phyloP scores from a whole-genome alignment of 768 basidiomycete genomes.

The Ramaria rubella region DNA sequence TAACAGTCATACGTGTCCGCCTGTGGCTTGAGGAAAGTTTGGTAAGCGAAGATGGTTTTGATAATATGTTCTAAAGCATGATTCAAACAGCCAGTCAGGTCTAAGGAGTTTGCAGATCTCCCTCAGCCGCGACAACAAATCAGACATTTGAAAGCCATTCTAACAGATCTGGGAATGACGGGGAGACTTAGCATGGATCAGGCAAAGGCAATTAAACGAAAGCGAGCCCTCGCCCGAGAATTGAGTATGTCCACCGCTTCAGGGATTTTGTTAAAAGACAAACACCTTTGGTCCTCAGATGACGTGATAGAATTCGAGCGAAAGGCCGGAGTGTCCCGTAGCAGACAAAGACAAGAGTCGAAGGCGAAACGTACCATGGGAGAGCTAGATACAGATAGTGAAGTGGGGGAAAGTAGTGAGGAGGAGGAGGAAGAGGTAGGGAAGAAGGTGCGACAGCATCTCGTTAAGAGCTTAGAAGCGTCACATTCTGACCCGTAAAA shows the following conservation, averaged over 20 bases:
- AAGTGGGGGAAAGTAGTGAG: conserved; percentile 15
- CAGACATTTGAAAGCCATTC: conserved; percentile 52
- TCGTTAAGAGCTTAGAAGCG: neutral
- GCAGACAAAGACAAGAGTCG: conserved; percentile 19
- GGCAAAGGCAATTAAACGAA: conserved; percentile 66
- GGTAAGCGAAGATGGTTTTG: conserved; percentile 38
- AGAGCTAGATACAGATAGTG: conserved; percentile 5
- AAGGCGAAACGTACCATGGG: conserved; percentile 13
- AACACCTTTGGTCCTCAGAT: conserved; percentile 35
- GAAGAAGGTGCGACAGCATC: conserved; percentile 31
- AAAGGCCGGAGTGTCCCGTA: conserved; percentile 36
- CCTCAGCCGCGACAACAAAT: conserved; percentile 58
- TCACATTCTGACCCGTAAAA: conserved; percentile 4
- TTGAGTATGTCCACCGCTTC: conserved; percentile 45
- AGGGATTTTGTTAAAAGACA: neutral
- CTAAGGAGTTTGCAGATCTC: conserved; percentile 57
- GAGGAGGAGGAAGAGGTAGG: conserved; percentile 33
- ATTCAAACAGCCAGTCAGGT: conserved; percentile 10
- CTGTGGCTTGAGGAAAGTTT: conserved; percentile 72
- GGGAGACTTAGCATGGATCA: conserved; percentile 74
- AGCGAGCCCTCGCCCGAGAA: conserved; percentile 72
- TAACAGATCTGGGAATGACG: conserved; percentile 72
- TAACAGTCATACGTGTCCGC: conserved; percentile 67
- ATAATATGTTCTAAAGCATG: neutral
- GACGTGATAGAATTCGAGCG: conserved; percentile 66